These are phyloP conservation scores for Plasmodium relictum DNA, from an alignment of 169 alveolate genomes.

Conservation along the genomic window DNA sequence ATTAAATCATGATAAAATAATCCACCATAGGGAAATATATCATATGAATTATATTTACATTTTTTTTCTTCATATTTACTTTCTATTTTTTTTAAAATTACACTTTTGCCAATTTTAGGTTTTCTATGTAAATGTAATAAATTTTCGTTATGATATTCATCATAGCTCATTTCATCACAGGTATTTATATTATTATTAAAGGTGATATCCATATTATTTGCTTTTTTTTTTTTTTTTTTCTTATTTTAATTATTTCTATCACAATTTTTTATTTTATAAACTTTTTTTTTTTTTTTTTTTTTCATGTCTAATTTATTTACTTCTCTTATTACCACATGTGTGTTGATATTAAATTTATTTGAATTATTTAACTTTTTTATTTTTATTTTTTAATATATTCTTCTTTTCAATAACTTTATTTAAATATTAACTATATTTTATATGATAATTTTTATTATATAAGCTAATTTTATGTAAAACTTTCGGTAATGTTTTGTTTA, in stretches of 20 bases:
- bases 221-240: not conserved
- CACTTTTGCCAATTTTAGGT: constrained; percentile 27
- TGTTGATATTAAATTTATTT: too few relatives aligned
- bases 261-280: not conserved
- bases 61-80: constrained; percentile 5
- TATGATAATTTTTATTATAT: too few relatives aligned
- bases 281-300: not conserved
- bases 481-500: too few relatives aligned
- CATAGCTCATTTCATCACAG: not conserved
- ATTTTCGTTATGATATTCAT: constrained; percentile 45
- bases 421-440: too few relatives aligned
- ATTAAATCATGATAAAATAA: constrained; percentile 55
- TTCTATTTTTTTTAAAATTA: constrained; percentile 18
- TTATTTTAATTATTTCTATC: not conserved
- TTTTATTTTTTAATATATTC: too few relatives aligned
- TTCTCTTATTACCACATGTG: too few relatives aligned
- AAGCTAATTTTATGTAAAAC: too few relatives aligned
- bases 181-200: not conserved
- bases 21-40: constrained; percentile 71
- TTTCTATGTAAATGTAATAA: constrained; percentile 39
- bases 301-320: constrained; percentile 12
- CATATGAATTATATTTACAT: constrained; percentile 26
- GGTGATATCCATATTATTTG: not conserved
- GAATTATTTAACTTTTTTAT: too few relatives aligned
- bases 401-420: too few relatives aligned